Conservation (phyloP, 106 monocot genomes). For the Allium sativum region DNA sequence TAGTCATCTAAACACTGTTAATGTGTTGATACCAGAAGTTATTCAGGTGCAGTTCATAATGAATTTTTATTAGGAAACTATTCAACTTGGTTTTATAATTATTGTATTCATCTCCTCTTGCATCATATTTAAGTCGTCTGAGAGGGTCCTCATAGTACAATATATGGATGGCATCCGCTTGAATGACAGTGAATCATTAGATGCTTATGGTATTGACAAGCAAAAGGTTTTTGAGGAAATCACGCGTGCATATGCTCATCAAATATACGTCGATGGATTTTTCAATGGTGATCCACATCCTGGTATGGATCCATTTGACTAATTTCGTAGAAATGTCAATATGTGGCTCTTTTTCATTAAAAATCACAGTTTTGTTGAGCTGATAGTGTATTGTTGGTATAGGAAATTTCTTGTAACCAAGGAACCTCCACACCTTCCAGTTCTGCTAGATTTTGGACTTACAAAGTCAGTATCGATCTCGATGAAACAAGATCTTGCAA, state of each 20-base stretch:
- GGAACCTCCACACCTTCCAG: constrained; percentile 74
- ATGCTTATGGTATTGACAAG: constrained; percentile 73
- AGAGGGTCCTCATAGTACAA: constrained; percentile 82
- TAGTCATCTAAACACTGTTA: constrained; percentile 27
- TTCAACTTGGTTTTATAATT: background rate
- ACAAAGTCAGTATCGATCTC: constrained; percentile 80
- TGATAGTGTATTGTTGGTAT: constrained; percentile 15
- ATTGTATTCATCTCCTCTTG: constrained; percentile 5
- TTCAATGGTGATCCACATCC: constrained; percentile 99
- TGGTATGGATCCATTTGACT: constrained; percentile 32
- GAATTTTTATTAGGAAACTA: too few relatives aligned
- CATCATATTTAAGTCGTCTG: constrained; percentile 60
- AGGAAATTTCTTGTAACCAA: constrained; percentile 98
- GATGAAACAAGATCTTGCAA: constrained; percentile 91
- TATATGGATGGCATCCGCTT: constrained; percentile 97
- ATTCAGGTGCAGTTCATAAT: constrained; percentile 45
- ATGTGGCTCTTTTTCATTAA: background rate
- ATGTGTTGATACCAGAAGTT: constrained; percentile 91
- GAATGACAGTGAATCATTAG: constrained; percentile 66
- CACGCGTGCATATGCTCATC: constrained; percentile 98
- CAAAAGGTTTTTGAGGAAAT: constrained; percentile 97
- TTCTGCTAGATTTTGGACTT: constrained; percentile 97
- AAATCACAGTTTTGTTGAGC: background rate
- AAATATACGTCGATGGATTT: constrained; percentile 97
- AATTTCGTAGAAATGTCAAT: background rate